Evolutionary conservation across 495 filamentous ascomycete genomes (phyloP).

Genomic region (Annulohypoxylon stygium): DNA sequence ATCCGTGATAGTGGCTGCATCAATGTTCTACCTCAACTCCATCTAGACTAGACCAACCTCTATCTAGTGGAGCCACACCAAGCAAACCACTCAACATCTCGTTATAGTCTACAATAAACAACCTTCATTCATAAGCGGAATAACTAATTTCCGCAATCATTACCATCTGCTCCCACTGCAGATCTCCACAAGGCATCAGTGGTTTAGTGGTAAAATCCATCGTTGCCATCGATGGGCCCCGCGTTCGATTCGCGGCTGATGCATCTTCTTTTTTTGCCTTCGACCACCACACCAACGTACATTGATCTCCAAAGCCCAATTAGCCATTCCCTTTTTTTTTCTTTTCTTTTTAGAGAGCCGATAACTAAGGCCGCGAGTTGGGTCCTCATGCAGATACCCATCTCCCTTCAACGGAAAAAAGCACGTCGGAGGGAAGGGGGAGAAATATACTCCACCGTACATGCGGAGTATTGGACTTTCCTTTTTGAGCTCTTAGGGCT

Average conservation of each 20-base stretch:
- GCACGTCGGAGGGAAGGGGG: not conserved
- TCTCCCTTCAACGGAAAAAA: not conserved
- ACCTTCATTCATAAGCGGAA: not conserved
- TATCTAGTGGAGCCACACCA: not conserved
- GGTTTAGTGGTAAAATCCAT: constrained; percentile 68
- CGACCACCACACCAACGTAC: too few species aligned
- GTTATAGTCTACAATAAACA: not conserved
- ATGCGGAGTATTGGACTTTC: constrained; percentile 1
- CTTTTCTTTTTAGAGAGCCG: not conserved
- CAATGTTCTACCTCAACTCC: not conserved
- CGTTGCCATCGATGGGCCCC: constrained; percentile 67
- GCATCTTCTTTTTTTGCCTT: constrained; percentile 43
- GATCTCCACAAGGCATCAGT: constrained; percentile 50
- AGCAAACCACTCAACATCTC: not conserved
- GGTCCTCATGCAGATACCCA: not conserved
- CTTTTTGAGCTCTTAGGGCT: constrained; percentile 27
- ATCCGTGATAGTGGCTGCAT: constrained; percentile 1
- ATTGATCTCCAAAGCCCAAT: too few species aligned
- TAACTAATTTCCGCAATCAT: not conserved
- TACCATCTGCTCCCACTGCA: too few species aligned
- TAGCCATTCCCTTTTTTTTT: too few species aligned
- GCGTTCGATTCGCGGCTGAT: constrained; percentile 65
- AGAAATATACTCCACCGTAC: not conserved
- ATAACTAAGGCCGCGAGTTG: not conserved
- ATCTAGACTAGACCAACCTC: not conserved